These are phyloP conservation scores for Calonectria ilicicola DNA, from an alignment of 2,329 filamentous ascomycete species.

Conservation along the genomic window DNA sequence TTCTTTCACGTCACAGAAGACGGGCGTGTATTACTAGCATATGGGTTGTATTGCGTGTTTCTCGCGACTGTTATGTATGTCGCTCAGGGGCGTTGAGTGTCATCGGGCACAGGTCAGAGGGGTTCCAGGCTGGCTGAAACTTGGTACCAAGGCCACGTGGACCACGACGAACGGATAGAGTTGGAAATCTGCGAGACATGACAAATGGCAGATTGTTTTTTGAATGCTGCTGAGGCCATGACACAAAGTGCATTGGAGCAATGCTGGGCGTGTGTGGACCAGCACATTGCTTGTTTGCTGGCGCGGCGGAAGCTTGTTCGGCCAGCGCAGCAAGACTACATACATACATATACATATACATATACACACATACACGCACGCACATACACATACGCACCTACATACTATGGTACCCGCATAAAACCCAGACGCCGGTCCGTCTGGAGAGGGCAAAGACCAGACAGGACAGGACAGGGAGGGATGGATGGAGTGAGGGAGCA, in stretches of 20 bases:
- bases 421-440: not conserved
- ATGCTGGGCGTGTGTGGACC: slow-evolving; percentile 2
- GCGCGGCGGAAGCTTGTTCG: slow-evolving; percentile 2
- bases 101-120: slow-evolving; percentile 6
- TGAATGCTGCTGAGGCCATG: slow-evolving; percentile 1
- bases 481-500: not conserved
- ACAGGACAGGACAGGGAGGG: no score
- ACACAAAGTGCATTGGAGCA: not conserved
- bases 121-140: not conserved
- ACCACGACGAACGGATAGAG: slow-evolving; percentile 20
- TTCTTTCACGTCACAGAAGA: not conserved
- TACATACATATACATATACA: not conserved
- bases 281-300: not conserved
- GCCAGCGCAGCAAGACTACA: slow-evolving; percentile 13
- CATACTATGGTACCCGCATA: not conserved
- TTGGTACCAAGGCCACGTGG: slow-evolving; percentile 20
- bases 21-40: slow-evolving; percentile 6
- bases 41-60: not conserved
- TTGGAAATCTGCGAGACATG: slow-evolving; percentile 6
- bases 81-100: not conserved
- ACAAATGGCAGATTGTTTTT: slow-evolving; percentile 9
- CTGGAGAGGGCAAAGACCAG: no score
- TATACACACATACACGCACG: not conserved
- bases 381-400: not conserved
- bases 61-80: slow-evolving; percentile 8